A percentile compares a stretch with the other conserved stretches of the same genome.
Evolutionary conservation across 306 rosid genomes (phyloP).

Genomic region (Luffa acutangula): DNA sequence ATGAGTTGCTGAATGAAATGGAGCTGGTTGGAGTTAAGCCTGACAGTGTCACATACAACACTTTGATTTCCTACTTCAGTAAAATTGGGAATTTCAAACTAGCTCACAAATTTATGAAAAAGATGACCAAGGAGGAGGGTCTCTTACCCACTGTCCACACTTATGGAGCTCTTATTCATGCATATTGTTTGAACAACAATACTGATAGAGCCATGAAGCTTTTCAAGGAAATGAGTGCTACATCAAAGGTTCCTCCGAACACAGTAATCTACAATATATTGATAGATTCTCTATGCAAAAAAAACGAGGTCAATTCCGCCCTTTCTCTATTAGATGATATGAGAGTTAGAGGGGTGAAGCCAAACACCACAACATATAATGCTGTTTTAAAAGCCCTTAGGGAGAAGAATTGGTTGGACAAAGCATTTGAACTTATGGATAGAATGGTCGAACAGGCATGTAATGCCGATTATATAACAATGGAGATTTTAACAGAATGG

Average conservation of each 20-base stretch:
- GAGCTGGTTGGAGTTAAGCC: slow-evolving; percentile 48
- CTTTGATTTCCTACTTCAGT: slow-evolving; percentile 47
- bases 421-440: slow-evolving; percentile 55
- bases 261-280: slow-evolving; percentile 49
- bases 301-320: slow-evolving; percentile 30
- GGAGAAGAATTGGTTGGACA: slow-evolving; percentile 31
- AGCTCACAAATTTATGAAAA: slow-evolving; percentile 33
- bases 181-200: slow-evolving; percentile 42
- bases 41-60: slow-evolving; percentile 64
- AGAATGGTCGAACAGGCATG: slow-evolving; percentile 55
- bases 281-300: slow-evolving; percentile 59
- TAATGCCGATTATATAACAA: slow-evolving; percentile 52
- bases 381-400: slow-evolving; percentile 47
- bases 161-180: slow-evolving; percentile 64
- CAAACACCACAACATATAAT: slow-evolving; percentile 48
- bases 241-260: slow-evolving; percentile 48
- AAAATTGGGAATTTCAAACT: slow-evolving; percentile 39
- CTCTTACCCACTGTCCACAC: slow-evolving; percentile 49
- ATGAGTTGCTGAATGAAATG: slow-evolving; percentile 53
- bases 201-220: slow-evolving; percentile 46
- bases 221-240: slow-evolving; percentile 39
- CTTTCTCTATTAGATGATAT: slow-evolving; percentile 49
- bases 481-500: slow-evolving; percentile 77
- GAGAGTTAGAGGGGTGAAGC: slow-evolving; percentile 44
- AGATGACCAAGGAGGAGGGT: slow-evolving; percentile 54